Evolutionary conservation across 192 early-diverging fungal species (phyloP).

Genomic region (Physocladia obscura): DNA sequence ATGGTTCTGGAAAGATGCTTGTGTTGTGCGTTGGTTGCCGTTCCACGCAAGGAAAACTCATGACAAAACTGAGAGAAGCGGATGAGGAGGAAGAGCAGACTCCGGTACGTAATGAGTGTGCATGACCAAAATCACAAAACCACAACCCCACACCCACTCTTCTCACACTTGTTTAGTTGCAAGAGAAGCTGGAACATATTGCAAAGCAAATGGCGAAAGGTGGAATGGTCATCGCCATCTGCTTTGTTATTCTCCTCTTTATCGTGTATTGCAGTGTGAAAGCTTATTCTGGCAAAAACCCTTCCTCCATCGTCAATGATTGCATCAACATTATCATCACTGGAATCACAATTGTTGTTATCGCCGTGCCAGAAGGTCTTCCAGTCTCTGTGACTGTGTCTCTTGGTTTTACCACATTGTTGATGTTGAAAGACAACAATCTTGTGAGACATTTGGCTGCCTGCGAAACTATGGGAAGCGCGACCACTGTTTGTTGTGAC

Average conservation of each 20-base stretch:
- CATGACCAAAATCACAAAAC: too few relatives aligned
- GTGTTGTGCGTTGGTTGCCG: constrained; percentile 81
- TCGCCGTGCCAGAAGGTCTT: constrained; percentile 98
- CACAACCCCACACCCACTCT: too few relatives aligned
- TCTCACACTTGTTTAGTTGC: too few relatives aligned
- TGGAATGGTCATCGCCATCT: constrained; percentile 79
- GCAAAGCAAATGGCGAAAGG: constrained; percentile 94
- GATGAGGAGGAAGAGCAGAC: constrained; percentile 74
- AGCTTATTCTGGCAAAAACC: constrained; percentile 17
- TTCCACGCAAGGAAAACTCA: constrained; percentile 84
- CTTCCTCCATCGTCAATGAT: constrained; percentile 22
- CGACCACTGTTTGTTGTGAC: constrained; percentile 97
- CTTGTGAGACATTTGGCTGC: constrained; percentile 91
- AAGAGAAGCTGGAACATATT: constrained; percentile 83
- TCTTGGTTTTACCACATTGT: constrained; percentile 87
- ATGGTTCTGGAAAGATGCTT: constrained; percentile 84
- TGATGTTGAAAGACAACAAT: constrained; percentile 97
- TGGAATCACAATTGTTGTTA: constrained; percentile 90
- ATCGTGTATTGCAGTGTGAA: constrained; percentile 78
- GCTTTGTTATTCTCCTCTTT: constrained; percentile 83
- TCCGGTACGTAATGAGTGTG: too few relatives aligned
- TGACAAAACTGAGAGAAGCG: constrained; percentile 62
- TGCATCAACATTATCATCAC: constrained; percentile 74
- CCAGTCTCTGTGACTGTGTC: constrained; percentile 96
- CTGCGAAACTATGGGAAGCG: constrained; percentile 98